Evolutionary conservation across 2,329 filamentous ascomycete genomes (phyloP), one percentile per base, ranked within the genome.

Genomic region (Talaromyces sp.): DNA sequence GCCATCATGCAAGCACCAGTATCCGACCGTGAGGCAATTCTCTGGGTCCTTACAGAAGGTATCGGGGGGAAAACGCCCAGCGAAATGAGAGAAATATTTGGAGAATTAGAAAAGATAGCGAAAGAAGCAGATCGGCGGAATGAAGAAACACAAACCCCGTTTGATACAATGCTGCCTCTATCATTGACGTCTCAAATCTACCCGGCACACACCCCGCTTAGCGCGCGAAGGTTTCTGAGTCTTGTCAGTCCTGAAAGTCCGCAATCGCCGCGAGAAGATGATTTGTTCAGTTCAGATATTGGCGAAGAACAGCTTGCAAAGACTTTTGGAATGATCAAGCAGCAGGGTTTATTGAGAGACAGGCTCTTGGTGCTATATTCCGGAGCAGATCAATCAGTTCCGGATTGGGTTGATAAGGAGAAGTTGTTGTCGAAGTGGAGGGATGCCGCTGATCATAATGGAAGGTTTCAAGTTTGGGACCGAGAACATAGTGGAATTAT

Each of bases 251-350:
- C 73, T 0, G 68, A 66, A 10, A 81, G 79, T 3, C 83, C 82
- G 3, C 76, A 80, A 43, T 77, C 81, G 59, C 78, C 85, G 4
- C 90, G 89, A 9, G 88, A 90, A 62, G 91, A 95, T 71, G 92
- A 95, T 73, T 92, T 88, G 73, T 95, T 94, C 78, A 91, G 88
- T 3, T 86, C 85, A 2, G 89, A 92, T 71, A 78, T 93, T 2
- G 72, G 79, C 0, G 80, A 83, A 22, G 81, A 83, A n/a, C 79
- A 80, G 31, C 78, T 91, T 1, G 72, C 74, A 19, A 72, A 69
- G 2, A 87, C 87, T 17, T 94, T 92, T 83, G 82, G 85, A 5
- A 78, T 79, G 59, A 80, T 92, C 63, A 79, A 80, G 50, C 83
- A 85, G 61, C 65, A 68, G 8, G 70, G 64, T 13, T 78, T 77